Evolutionary conservation across 768 basidiomycete species (phyloP), one percentile per base, ranked within the genome.

Genomic region (Atractiella rhizophila): DNA sequence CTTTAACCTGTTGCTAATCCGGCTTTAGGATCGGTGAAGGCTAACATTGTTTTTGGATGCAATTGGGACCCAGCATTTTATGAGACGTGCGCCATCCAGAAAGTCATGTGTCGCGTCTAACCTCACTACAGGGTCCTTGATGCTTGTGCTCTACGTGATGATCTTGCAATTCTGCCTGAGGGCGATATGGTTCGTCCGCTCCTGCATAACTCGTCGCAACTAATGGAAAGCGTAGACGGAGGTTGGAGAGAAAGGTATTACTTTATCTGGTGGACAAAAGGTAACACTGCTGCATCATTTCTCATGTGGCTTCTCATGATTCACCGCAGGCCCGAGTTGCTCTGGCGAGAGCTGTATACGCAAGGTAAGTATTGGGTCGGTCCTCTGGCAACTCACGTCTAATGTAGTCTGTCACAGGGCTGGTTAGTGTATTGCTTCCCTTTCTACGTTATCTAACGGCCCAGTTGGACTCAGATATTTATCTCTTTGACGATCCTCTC

Each of bases 391-490:
- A n/a, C n/a, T n/a, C n/a, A n/a, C n/a, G n/a, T n/a, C n/a, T n/a
- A n/a, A n/a, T n/a, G n/a, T n/a, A n/a, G n/a, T n/a, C n/a, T n/a
- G n/a, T n/a, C n/a, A n/a, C n/a, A n/a, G n/a, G n/a, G n/a, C n/a
- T n/a, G n/a, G n/a, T n/a, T n/a, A n/a, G n/a, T n/a, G n/a, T n/a
- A n/a, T n/a, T n/a, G n/a, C n/a, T n/a, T n/a, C n/a, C n/a, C n/a
- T n/a, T n/a, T n/a, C n/a, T n/a, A n/a, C n/a, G n/a, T n/a, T n/a
- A n/a, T n/a, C n/a, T n/a, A n/a, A n/a, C n/a, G n/a, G n/a, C n/a
- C n/a, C n/a, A n/a, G n/a, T n/a, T n/a, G n/a, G n/a, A n/a, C n/a
- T 82, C 85, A 1, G 86, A 96, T 56, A 56, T 91, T 69, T 82
- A 76, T 35, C 66, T 94, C 2, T 64, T 94, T 5, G 88, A 94